A percentile compares a stretch with the other conserved stretches of the same genome.
phyloP scores from a whole-genome alignment of 305 asterid genomes.

The Rubia tinctorum region DNA sequence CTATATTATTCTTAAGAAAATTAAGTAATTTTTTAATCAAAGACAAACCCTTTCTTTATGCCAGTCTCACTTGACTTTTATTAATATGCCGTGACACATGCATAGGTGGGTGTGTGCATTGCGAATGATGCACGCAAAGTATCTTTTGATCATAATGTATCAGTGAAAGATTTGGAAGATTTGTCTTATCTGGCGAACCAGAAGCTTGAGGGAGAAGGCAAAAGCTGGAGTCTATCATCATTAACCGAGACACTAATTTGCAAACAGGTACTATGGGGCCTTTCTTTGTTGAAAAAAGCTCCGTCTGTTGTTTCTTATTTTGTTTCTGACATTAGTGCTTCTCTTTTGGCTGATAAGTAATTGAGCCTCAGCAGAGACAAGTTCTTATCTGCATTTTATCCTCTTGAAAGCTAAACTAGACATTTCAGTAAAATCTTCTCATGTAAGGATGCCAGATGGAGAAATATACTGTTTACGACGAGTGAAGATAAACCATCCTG shows the following conservation, averaged over 20 bases:
- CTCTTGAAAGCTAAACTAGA: neutral
- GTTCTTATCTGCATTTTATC: neutral
- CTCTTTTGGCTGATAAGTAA: neutral
- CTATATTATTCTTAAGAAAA: conserved; percentile 9
- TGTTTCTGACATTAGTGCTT: neutral
- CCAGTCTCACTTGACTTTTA: neutral
- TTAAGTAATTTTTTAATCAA: conserved; percentile 7
- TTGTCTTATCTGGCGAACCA: conserved; percentile 65
- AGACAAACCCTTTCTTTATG: neutral
- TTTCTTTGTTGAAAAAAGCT: neutral
- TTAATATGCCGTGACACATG: conserved; percentile 3
- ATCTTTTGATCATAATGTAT: conserved; percentile 52
- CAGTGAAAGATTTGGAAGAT: conserved; percentile 57
- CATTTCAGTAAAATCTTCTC: neutral
- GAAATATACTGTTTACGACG: neutral
- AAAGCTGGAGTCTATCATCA: conserved; percentile 79
- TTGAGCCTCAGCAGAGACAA: neutral
- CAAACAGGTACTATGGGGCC: conserved; percentile 55
- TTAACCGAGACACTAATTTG: conserved; percentile 66
- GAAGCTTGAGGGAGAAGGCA: conserved; percentile 60
- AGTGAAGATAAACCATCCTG: neutral
- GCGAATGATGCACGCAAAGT: conserved; percentile 64
- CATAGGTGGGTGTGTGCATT: conserved; percentile 79
- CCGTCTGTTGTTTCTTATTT: neutral
- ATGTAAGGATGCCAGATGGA: neutral